Conservation (phyloP, 495 filamentous ascomycete species). For the Aspergillus egyptiacus region DNA sequence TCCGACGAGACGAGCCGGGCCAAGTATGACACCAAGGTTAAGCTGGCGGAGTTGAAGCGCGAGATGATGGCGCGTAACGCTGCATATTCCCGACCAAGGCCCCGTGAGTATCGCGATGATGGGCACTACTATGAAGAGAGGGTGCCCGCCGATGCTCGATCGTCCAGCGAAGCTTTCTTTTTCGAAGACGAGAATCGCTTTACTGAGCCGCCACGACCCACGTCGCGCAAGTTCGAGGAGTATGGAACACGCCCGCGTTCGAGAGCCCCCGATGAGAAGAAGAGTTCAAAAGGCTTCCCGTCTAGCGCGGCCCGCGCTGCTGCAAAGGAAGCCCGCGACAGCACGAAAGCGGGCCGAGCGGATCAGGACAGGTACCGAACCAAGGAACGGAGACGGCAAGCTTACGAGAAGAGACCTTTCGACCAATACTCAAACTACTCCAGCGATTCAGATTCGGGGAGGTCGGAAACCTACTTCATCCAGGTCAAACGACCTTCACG, state of each 20-base stretch:
- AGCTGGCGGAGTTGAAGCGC: constrained; percentile 53
- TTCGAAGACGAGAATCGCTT: constrained; percentile 37
- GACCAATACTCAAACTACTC: constrained; percentile 33
- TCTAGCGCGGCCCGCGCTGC: constrained; percentile 20
- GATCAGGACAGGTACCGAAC: constrained; percentile 42
- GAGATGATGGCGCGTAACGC: constrained; percentile 42
- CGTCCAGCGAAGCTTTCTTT: constrained; percentile 32
- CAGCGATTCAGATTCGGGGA: constrained; percentile 25
- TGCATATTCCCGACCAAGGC: constrained; percentile 19
- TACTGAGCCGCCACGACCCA: constrained; percentile 33
- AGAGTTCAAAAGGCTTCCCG: constrained; percentile 29
- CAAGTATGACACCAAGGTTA: constrained; percentile 72
- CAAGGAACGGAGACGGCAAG: constrained; percentile 46
- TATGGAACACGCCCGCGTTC: constrained; percentile 33
- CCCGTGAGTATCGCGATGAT: constrained; percentile 42
- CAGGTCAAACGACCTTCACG: constrained; percentile 19
- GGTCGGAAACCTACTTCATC: constrained; percentile 23
- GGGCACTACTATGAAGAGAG: constrained; percentile 44
- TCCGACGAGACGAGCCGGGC: constrained; percentile 66
- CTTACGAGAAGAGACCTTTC: constrained; percentile 39
- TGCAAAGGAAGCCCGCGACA: constrained; percentile 30
- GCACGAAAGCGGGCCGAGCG: constrained; percentile 26
- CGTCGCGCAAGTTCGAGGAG: constrained; percentile 40
- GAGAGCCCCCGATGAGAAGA: constrained; percentile 32
- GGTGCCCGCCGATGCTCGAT: constrained; percentile 37